Base-by-base conservation (phyloP, 225 moss, liverwort and hornwort species). In the Rhytidiadelphus loreus region DNA sequence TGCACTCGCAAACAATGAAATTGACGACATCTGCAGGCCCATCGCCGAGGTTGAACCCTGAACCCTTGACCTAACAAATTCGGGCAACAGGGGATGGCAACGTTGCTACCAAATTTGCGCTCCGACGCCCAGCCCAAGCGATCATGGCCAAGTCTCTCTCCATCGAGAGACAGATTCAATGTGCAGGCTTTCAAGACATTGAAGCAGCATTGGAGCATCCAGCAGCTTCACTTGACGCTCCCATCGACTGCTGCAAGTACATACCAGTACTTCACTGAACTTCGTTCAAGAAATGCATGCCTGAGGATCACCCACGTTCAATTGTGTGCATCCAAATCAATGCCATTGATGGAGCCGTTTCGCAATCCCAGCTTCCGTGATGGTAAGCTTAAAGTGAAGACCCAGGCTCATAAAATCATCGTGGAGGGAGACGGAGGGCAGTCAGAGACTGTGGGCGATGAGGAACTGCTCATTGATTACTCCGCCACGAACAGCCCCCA, bases 381-480 rank as follows among this genome's bases (percentile, higher is more conserved):
- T 48, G 63, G 63, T 82, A 35, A 37, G 65, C 23, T 46, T 64
- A 48, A 81, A 35, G 52, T 53, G 39, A 28, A 83, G 62, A 72
- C 61, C 72, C 32, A 88, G 76, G 61, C 81, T 87, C 87, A 91
- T 85, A 70, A 85, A 82, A 82, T 58, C 77, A 64, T 86, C 70
- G 71, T 83, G 78, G 84, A 79, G 72, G 16, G 66, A 57, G 83
- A 30, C 13, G 43, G 85, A 82, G 72, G 76, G 70, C 64, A 74
- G 85, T 86, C 86, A 87, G 84, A 30, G 85, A 78, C 52, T 63
- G 87, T 11, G 77, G 84, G 84, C 79, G 89, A 86, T 81, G 81
- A 87, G 69, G 84, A 87, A 87, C 88, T 89, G 90, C 87, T 62
- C 88, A 88, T 90, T 90, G 77, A 91, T 91, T 68, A 78, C 62